Evolutionary conservation across 257 asterid species (phyloP).

Genomic region (Ilex aquifolium): DNA sequence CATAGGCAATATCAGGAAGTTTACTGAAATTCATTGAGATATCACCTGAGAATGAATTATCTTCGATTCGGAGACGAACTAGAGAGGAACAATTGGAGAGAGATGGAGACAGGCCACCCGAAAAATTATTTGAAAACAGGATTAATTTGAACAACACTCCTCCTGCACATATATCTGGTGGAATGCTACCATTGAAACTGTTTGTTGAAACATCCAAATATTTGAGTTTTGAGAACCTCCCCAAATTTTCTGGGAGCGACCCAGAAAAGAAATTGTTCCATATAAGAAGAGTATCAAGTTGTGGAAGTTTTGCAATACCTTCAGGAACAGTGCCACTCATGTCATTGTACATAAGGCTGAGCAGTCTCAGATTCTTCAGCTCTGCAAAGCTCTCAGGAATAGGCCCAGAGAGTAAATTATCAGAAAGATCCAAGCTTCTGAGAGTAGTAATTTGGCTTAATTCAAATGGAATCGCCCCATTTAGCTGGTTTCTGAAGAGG

Average conservation of each 20-base stretch:
- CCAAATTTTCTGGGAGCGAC: conserved; percentile 62
- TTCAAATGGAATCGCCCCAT: conserved; percentile 62
- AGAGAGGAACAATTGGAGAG: conserved; percentile 79
- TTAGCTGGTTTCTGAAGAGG: conserved; percentile 64
- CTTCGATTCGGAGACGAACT: conserved; percentile 82
- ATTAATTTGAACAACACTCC: conserved; percentile 58
- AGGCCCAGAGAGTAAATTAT: conserved; percentile 66
- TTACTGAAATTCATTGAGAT: conserved; percentile 51
- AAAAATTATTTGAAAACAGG: conserved; percentile 73
- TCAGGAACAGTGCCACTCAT: conserved; percentile 74
- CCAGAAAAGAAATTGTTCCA: conserved; percentile 92
- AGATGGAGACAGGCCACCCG: conserved; percentile 71
- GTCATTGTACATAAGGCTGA: conserved; percentile 89
- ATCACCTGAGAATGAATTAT: conserved; percentile 72
- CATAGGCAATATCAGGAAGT: conserved; percentile 44
- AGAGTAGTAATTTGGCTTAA: conserved; percentile 50
- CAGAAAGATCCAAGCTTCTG: conserved; percentile 96
- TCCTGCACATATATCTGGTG: conserved; percentile 60
- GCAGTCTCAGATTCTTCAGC: conserved; percentile 54
- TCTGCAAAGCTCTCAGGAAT: conserved; percentile 80
- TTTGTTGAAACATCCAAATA: conserved; percentile 88
- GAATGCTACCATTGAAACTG: conserved; percentile 55
- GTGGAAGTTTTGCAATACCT: conserved; percentile 67
- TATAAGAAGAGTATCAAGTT: conserved; percentile 69
- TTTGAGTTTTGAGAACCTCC: conserved; percentile 53